Percentiles rank a stretch among this genome's conserved stretches.
phyloP scores from a whole-genome alignment of 139 green algal species.

The Cymbomonas tetramitiformis region DNA sequence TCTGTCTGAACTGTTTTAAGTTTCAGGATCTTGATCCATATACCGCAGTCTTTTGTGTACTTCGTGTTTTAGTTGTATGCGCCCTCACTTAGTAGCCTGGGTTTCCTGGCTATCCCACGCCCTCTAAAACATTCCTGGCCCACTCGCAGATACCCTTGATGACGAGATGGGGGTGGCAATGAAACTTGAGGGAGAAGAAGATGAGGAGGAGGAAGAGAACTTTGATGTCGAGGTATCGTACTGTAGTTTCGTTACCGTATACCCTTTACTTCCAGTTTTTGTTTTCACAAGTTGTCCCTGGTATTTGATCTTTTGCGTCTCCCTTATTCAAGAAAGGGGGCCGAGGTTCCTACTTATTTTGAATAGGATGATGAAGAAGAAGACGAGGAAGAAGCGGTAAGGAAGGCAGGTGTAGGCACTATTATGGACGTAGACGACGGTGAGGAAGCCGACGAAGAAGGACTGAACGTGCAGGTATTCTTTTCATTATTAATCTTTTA shows the following conservation, averaged over 20 bases:
- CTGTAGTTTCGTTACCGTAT: background rate
- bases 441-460: constrained; percentile 29
- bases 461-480: constrained; percentile 32
- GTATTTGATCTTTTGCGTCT: too few relatives aligned
- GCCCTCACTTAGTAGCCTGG: too few relatives aligned
- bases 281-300: too few relatives aligned
- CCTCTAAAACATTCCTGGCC: background rate
- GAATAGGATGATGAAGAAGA: constrained; percentile 22
- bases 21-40: too few relatives aligned
- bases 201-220: constrained; percentile 40
- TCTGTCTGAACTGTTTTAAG: too few relatives aligned
- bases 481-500: too few relatives aligned
- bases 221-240: constrained; percentile 4
- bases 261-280: background rate
- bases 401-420: background rate
- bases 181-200: constrained; percentile 73
- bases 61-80: too few relatives aligned
- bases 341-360: too few relatives aligned
- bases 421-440: constrained; percentile 25
- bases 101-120: too few relatives aligned
- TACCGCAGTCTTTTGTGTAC: too few relatives aligned
- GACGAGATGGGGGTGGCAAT: constrained; percentile 85
- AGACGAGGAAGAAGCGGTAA: constrained; percentile 2
- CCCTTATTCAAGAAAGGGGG: too few relatives aligned
- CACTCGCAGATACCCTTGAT: constrained; percentile 46